Evolutionary conservation across 495 filamentous ascomycete species (phyloP), one percentile per base, ranked within the genome.

Genomic region (Penicillium paxilli): DNA sequence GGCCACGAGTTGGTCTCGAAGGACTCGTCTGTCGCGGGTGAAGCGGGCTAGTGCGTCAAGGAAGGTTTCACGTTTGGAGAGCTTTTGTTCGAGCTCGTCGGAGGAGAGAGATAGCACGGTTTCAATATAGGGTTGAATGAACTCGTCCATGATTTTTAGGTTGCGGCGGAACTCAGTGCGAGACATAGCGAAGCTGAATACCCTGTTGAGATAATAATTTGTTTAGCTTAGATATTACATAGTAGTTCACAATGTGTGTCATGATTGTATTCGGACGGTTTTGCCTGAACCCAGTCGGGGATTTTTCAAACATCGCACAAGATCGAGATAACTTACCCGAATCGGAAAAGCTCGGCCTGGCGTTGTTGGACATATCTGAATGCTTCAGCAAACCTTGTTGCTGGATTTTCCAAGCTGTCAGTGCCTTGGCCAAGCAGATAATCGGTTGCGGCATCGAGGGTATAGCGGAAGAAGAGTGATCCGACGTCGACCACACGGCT

Each of bases 401-500:
- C 64, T 5, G 80, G 71, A 48, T 78, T 79, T n/a, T 74, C 71
- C n/a, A 92, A 74, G 58, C 84, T 91, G 54, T 88, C 79, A 12
- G 90, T 83, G 47, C 84, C 83, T 44, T 85, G 73, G 12, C 92
- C 92, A n/a, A 96, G 80, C 28, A 97, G 72, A 64, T 94, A 96
- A 52, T 93, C 88, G 12, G 92, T 94, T 2, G 90, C 85, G 2
- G 86, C 75, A 66, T 97, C 92, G 9, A 97, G 75, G 1, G 91
- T 92, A 58, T 87, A 89, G 8, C 90, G 81, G 75, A 89, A 92
- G 67, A 93, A 86, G 17, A 92, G 73, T 8, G 85, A 80, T 25
- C 79, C 77, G 28, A 93, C 79, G 65, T 95, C 84, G 19, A 91
- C 75, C 2, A 80, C 75, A 37, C 70, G 73, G 30, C 79, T 81